Conservation (phyloP, 1,139 yeast species). For the Pichia sorboxylosa region DNA sequence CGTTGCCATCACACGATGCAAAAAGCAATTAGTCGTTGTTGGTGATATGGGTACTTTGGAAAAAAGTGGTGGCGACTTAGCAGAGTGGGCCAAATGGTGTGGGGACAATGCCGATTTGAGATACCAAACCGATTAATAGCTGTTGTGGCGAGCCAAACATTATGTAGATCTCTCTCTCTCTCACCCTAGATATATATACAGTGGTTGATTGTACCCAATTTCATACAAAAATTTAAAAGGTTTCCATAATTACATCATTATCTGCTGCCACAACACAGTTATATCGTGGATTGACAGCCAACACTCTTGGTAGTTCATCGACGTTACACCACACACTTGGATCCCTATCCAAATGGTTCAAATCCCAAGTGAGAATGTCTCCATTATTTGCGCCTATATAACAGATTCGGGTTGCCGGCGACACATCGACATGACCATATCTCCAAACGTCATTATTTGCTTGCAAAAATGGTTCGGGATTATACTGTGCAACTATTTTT, state of each 20-base stretch:
- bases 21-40: conserved; percentile 70
- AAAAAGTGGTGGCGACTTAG: conserved; percentile 32
- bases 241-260: conserved; percentile 32
- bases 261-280: conserved; percentile 79
- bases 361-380: conserved; percentile 53
- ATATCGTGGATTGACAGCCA: conserved; percentile 68
- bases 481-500: too few relatives aligned
- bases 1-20: conserved; percentile 88
- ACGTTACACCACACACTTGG: background rate
- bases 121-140: too few relatives aligned
- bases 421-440: conserved; percentile 29
- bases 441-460: conserved; percentile 7
- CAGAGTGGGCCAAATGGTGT: conserved; percentile 61
- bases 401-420: conserved; percentile 74
- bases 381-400: conserved; percentile 54
- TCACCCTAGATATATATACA: too few relatives aligned
- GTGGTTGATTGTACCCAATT: too few relatives aligned
- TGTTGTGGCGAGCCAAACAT: too few relatives aligned
- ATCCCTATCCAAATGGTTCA: conserved; percentile 13
- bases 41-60: conserved; percentile 67
- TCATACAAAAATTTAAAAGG: too few relatives aligned
- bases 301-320: conserved; percentile 38
- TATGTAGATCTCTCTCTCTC: too few relatives aligned
- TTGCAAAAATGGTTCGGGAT: too few relatives aligned
- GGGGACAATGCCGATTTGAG: conserved; percentile 57